Evolutionary conservation across 345 rosid species (phyloP), one percentile per base, ranked within the genome.

Genomic region (Melaleuca alternifolia): DNA sequence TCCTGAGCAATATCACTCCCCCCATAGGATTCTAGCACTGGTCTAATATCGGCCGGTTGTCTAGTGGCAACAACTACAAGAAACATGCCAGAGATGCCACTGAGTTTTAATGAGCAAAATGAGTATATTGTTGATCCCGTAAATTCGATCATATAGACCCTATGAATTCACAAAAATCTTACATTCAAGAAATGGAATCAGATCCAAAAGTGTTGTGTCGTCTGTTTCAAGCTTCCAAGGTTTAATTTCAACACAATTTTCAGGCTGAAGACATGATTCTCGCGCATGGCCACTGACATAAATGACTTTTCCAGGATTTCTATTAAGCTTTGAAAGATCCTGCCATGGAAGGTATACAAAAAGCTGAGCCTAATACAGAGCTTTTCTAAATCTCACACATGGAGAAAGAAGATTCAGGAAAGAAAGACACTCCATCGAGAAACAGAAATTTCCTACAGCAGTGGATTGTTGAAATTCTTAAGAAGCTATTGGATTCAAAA

Each of bases 131-230:
- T 26, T 76, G 75, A 37, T 21, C 30, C 0, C 14, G 50, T 51
- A 16, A 14, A 81, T 48, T 14, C 18, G 14, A 44, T 56, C 14
- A 33, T 12, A 54, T n/a, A 65, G 54, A 57, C 21, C 37, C 28
- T 33, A 37, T 14, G 37, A 48, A 12, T 33, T 59, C 10, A 52
- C 48, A 21, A 30, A 79, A 83, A 62, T 88, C 95, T 92, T 89
- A 96, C 99, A 98, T 90, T 98, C 99, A 83, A 98, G 99, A 88
- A 96, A 98, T 11, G 99, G 99, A 91, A 98, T 95, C 79, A 98
- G 98, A 88, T 98, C 99, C 89, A 98, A 50, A 85, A 98, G 99
- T 75, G 95, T 93, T 5, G 99, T 95, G 90, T 98, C 99, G 21
- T 93, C 97, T 30, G 87, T n/a, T 86, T 96, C 96, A 2, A 94